A percentile compares a stretch with the other conserved stretches of the same genome.
Conservation (phyloP, 1,139 yeast species). For the Blastobotrys raffinosifermentans region DNA sequence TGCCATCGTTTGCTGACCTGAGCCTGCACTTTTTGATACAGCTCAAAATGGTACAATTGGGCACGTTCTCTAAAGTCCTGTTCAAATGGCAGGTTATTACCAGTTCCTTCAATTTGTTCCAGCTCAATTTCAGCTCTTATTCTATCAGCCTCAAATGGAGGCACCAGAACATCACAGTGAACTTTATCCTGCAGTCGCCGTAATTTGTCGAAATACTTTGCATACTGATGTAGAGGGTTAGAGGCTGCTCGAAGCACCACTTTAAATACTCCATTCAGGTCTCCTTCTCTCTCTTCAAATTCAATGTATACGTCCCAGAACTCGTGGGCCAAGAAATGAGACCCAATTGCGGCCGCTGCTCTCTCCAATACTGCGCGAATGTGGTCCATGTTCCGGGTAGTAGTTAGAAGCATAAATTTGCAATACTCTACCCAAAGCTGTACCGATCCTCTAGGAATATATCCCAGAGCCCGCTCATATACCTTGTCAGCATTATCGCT, state of each 20-base stretch:
- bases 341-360: slow-evolving; percentile 62
- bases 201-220: slow-evolving; percentile 43
- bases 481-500: slow-evolving; percentile 45
- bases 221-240: slow-evolving; percentile 67
- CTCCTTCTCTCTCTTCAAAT: slow-evolving; percentile 39
- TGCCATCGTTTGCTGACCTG: slow-evolving; percentile 50
- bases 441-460: slow-evolving; percentile 48
- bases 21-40: slow-evolving; percentile 57
- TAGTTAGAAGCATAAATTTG: slow-evolving; percentile 43
- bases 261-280: slow-evolving; percentile 35
- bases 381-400: slow-evolving; percentile 12
- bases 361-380: slow-evolving; percentile 45
- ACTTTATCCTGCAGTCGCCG: slow-evolving; percentile 20
- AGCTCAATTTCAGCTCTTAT: slow-evolving; percentile 27
- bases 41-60: slow-evolving; percentile 35
- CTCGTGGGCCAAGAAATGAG: slow-evolving; percentile 65
- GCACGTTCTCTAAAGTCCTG: slow-evolving; percentile 28
- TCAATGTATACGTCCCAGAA: slow-evolving; percentile 70
- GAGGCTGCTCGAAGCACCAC: slow-evolving; percentile 48
- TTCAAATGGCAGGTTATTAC: slow-evolving; percentile 15
- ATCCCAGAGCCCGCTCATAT: slow-evolving; percentile 49
- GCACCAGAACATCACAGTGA: slow-evolving; percentile 24
- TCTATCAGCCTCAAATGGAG: slow-evolving; percentile 24
- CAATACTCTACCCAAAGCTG: slow-evolving; percentile 72
- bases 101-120: slow-evolving; percentile 14